Base-by-base conservation (phyloP, 371 early-diverging fungal species). In the Mortierella sp. region DNA sequence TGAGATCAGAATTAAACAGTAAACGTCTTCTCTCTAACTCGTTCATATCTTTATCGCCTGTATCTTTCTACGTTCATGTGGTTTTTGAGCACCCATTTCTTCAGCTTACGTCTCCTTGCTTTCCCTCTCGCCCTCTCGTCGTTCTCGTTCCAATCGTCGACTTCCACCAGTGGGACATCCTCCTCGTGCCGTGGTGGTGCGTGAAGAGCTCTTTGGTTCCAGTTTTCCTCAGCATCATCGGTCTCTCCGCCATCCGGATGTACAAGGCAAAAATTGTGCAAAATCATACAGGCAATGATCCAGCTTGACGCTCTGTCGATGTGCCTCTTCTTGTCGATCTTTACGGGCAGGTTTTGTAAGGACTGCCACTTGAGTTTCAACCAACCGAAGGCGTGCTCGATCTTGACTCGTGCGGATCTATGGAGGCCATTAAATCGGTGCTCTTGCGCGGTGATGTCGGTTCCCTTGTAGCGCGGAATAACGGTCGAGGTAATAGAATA, bases 281-380 rank as follows among this genome's bases (percentile, higher is more conserved):
- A 47, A 26, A 64, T 34, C 40, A 71, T 45, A 37, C 58, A 58
- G 5, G 64, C 64, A 34, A 48, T 50, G 63, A 64, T 47, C 64
- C 52, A 71, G 19, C 52, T 7, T 16, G 52, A 71, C 22, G 41
- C 71, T 39, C 50, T 47, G 26, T 7, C n/a, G 64, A 71, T 40
- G 26, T 71, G 48, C 41, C 47, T 16, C 26, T 24, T 64, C 47
- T 70, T 63, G 39, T 63, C 16, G 5, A 72, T 53, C 31, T 72
- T 50, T 0, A 72, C 44, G 19, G 50, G 65, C 4, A 48, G 45
- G 29, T 47, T 65, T 19, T 48, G 52, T 14, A 71, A 40, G 26
- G 65, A 65, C 41, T 48, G 64, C 29, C 64, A 71, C 39, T 64
- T 65, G 37, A 65, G 55, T 52, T 53, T 52, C 26, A 72, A 53